Conservation (phyloP, 352 stramenopile genomes). For the Pythium sp. region DNA sequence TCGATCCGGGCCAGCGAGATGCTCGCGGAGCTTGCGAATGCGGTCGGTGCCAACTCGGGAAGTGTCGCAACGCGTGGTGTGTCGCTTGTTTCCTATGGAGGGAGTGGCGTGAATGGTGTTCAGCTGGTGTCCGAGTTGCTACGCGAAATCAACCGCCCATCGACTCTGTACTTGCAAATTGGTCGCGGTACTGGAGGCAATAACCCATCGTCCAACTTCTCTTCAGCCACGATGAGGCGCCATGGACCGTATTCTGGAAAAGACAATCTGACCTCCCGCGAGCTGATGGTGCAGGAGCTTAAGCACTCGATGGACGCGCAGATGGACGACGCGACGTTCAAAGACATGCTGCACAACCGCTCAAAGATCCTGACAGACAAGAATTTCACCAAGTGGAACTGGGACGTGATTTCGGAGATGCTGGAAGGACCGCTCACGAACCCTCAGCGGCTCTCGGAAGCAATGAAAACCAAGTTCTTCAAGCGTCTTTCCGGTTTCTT, state of each 20-base stretch:
- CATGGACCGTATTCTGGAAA: conserved; percentile 23
- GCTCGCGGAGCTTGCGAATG: conserved; percentile 76
- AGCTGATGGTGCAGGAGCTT: conserved; percentile 84
- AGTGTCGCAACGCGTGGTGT: conserved; percentile 65
- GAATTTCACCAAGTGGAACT: conserved; percentile 91
- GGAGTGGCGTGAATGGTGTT: conserved; percentile 83
- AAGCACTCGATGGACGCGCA: conserved; percentile 87
- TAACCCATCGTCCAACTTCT: conserved; percentile 22
- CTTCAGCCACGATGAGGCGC: conserved; percentile 18
- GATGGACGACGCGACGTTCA: conserved; percentile 88
- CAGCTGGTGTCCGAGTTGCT: conserved; percentile 83
- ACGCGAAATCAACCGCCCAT: conserved; percentile 85
- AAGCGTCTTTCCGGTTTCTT: conserved; percentile 90
- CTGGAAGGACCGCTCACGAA: conserved; percentile 86
- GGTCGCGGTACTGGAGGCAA: conserved; percentile 10
- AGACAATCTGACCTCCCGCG: conserved; percentile 75
- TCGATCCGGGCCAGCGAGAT: conserved; percentile 86
- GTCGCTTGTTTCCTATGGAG: conserved; percentile 79
- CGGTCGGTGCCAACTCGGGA: conserved; percentile 72
- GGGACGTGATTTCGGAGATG: conserved; percentile 89
- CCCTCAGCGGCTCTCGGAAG: conserved; percentile 79
- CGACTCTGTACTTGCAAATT: conserved; percentile 36
- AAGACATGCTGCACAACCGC: conserved; percentile 86
- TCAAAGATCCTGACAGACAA: conserved; percentile 85
- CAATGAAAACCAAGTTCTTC: conserved; percentile 93